Evolutionary conservation across 192 early-diverging fungal genomes (phyloP).

Genomic region (Coemansia sp.): DNA sequence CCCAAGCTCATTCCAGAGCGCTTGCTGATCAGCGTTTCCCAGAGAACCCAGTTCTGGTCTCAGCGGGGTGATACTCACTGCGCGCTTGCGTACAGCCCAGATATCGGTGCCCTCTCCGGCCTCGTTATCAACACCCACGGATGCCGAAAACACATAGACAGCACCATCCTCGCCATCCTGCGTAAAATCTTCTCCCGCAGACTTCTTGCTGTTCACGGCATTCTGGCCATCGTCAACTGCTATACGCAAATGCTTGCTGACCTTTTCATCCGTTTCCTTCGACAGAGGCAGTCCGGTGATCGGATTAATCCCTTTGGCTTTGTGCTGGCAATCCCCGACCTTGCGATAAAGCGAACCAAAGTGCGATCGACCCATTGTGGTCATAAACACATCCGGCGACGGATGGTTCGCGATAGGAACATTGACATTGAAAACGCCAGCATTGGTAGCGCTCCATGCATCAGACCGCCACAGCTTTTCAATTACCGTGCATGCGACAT

Average conservation of each 20-base stretch:
- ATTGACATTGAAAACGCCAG: conserved; percentile 26
- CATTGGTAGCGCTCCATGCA: conserved; percentile 12
- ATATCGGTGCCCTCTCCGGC: conserved; percentile 16
- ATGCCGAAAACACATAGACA: conserved; percentile 23
- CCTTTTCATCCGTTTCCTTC: not conserved
- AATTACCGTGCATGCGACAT: conserved; percentile 14
- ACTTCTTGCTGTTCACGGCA: not conserved
- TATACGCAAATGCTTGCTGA: conserved; percentile 8
- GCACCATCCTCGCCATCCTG: conserved; percentile 17
- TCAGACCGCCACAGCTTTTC: conserved; percentile 24
- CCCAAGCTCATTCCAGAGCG: conserved; percentile 20
- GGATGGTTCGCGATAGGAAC: conserved; percentile 13
- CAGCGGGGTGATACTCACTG: conserved; percentile 25
- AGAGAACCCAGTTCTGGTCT: conserved; percentile 23
- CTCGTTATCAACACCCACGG: not conserved
- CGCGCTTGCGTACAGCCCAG: conserved; percentile 22
- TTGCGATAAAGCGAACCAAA: conserved; percentile 27
- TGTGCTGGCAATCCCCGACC: conserved; percentile 1
- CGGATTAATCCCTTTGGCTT: conserved; percentile 7
- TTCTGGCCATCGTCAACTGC: conserved; percentile 22
- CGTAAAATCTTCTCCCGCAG: not conserved
- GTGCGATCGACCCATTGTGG: conserved; percentile 18
- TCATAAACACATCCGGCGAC: conserved; percentile 14
- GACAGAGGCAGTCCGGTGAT: conserved; percentile 2
- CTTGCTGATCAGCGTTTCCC: conserved; percentile 6